phyloP scores from a whole-genome alignment of 2,329 filamentous ascomycete genomes.

The Talaromyces sp. region DNA sequence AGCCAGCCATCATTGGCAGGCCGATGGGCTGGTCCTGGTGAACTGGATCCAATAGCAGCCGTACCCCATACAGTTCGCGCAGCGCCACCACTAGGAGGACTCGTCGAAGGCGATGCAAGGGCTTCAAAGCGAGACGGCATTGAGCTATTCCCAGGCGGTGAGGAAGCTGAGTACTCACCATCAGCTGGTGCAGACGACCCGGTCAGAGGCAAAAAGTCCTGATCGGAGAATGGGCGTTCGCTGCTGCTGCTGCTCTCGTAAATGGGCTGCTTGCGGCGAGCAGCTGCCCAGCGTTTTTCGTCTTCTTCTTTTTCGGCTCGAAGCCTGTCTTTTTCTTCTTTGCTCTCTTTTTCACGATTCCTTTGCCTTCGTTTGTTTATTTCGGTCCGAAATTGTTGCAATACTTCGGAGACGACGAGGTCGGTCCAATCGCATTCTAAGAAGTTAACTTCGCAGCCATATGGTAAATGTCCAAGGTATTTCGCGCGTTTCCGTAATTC shows the following conservation, averaged over 20 bases:
- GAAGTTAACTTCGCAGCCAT: conserved; percentile 86
- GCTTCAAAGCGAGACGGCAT: conserved; percentile 37
- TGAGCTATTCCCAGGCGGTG: conserved; percentile 33
- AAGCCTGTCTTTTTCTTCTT: conserved; percentile 78
- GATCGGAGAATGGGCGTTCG: conserved; percentile 47
- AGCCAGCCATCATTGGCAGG: conserved; percentile 73
- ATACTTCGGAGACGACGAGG: conserved; percentile 66
- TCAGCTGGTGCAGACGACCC: conserved; percentile 26
- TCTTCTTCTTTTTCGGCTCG: conserved; percentile 76
- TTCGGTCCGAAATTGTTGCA: conserved; percentile 71
- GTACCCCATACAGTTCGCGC: conserved; percentile 92
- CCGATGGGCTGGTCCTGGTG: conserved; percentile 41
- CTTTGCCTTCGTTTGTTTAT: conserved; percentile 69
- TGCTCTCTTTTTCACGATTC: conserved; percentile 74
- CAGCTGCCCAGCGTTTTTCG: conserved; percentile 61
- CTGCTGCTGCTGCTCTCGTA: conserved; percentile 28
- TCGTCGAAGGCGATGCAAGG: conserved; percentile 73
- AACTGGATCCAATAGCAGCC: conserved; percentile 53
- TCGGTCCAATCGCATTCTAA: conserved; percentile 94
- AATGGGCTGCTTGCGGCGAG: conserved; percentile 55
- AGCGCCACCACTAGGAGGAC: conserved; percentile 57
- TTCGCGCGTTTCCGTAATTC: conserved; percentile 75
- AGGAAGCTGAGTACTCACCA: conserved; percentile 30
- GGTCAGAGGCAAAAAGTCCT: conserved; percentile 61
- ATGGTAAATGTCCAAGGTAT: conserved; percentile 79